These are phyloP conservation scores for Corchorus capsularis DNA, from an alignment of 345 rosid species.

Conservation along the genomic window DNA sequence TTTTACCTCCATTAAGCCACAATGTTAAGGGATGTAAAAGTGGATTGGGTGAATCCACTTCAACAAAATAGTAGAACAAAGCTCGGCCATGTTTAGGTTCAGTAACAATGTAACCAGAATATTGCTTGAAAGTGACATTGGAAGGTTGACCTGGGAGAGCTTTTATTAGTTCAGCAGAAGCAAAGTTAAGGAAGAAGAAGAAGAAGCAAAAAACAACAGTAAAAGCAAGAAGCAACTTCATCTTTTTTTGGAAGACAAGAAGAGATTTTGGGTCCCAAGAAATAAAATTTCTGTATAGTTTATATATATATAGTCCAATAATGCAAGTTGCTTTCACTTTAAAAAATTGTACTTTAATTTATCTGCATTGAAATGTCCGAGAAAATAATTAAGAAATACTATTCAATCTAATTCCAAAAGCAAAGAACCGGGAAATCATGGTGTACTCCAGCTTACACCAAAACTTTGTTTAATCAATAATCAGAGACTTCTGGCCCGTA, in stretches of 20 bases:
- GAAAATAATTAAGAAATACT: neutral
- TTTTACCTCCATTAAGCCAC: slow-evolving; percentile 6
- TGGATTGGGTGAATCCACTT: neutral
- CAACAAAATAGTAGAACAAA: slow-evolving; percentile 7
- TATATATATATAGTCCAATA: neutral
- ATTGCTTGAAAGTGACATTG: slow-evolving; percentile 7
- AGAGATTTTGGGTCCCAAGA: neutral
- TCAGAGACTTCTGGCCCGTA: neutral
- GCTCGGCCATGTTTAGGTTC: slow-evolving; percentile 13
- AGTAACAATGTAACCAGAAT: slow-evolving; percentile 8
- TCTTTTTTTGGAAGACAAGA: neutral
- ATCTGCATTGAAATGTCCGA: neutral
- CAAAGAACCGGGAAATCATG: neutral
- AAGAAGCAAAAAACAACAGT: neutral
- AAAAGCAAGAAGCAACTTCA: neutral
- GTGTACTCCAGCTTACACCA: neutral
- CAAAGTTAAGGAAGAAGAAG: neutral
- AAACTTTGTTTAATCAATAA: neutral
- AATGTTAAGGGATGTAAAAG: slow-evolving; percentile 2
- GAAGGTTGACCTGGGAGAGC: slow-evolving; percentile 10
- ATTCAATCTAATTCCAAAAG: neutral
- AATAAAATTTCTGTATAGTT: neutral
- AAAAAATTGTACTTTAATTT: neutral
- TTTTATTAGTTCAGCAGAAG: neutral
- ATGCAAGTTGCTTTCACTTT: neutral